phyloP scores from a whole-genome alignment of 1,139 yeast species.

The Sugiyamaella castrensis region DNA sequence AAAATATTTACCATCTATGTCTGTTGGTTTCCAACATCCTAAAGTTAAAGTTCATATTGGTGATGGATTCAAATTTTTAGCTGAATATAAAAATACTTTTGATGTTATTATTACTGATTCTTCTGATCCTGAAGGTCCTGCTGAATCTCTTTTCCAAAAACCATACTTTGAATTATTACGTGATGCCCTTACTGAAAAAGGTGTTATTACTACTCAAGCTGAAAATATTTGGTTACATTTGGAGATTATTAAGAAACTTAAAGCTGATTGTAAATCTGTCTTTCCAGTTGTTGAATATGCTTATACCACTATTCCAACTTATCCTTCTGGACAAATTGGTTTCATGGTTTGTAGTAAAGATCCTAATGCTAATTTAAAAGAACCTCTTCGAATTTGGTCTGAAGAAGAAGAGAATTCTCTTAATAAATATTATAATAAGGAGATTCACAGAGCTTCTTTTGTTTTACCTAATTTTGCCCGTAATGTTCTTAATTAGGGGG shows the following conservation, averaged over 20 bases:
- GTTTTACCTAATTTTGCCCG: conserved; percentile 83
- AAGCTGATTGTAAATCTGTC: conserved; percentile 68
- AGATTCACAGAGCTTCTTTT: conserved; percentile 80
- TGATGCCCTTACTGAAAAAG: conserved; percentile 75
- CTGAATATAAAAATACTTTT: conserved; percentile 64
- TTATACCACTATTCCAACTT: conserved; percentile 86
- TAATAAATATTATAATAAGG: conserved; percentile 75
- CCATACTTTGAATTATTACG: conserved; percentile 77
- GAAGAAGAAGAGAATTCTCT: conserved; percentile 60
- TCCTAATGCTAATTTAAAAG: conserved; percentile 55
- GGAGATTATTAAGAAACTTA: conserved; percentile 71
- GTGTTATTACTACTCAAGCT: conserved; percentile 88
- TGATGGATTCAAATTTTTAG: conserved; percentile 89
- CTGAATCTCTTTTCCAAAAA: conserved; percentile 81
- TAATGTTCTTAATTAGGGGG: conserved; percentile 16
- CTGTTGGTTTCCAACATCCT: conserved; percentile 74
- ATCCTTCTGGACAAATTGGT: conserved; percentile 92
- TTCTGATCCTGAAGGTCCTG: conserved; percentile 97
- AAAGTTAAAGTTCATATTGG: conserved; percentile 80
- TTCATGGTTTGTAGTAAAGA: conserved; percentile 90
- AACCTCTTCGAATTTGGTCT: conserved; percentile 65
- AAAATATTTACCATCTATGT: conserved; percentile 80
- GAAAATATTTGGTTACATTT: conserved; percentile 89
- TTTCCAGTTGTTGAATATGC: conserved; percentile 90
- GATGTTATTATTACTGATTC: conserved; percentile 94